These are phyloP conservation scores for Venturia pyrina DNA, from an alignment of 2,329 filamentous ascomycete genomes.

Conservation along the genomic window DNA sequence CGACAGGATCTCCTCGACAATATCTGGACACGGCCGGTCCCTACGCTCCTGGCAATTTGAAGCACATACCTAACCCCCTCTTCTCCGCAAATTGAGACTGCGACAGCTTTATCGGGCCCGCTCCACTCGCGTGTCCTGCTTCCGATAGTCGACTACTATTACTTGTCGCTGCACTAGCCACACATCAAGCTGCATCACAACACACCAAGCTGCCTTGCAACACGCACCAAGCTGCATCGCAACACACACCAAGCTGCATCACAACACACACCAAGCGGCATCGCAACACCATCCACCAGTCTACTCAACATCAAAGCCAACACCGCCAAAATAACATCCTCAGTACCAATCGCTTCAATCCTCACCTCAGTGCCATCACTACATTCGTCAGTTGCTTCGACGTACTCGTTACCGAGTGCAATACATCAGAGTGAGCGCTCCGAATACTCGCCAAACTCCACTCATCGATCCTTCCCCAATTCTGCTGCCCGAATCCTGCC, in stretches of 20 bases:
- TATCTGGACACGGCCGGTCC: not conserved
- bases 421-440: constrained; percentile 15
- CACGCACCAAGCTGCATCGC: not conserved
- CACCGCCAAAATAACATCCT: constrained; percentile 23
- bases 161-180: not conserved
- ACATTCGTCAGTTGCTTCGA: constrained; percentile 12
- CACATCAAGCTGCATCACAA: not conserved
- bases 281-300: too few species aligned
- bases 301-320: too few species aligned
- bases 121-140: not conserved
- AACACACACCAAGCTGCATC: not conserved
- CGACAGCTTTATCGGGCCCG: not conserved
- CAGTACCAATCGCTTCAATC: constrained; percentile 19
- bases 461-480: not conserved
- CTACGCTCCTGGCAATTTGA: not conserved
- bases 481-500: constrained; percentile 19
- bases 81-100: constrained; percentile 2
- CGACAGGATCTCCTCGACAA: constrained; percentile 3
- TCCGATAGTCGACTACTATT: not conserved
- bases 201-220: too few species aligned
- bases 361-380: constrained; percentile 16
- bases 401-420: constrained; percentile 19
- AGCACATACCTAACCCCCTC: not conserved
- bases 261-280: not conserved
- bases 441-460: constrained; percentile 12